Evolutionary conservation across 345 rosid species (phyloP).

Genomic region (Arabidopsis suecica): DNA sequence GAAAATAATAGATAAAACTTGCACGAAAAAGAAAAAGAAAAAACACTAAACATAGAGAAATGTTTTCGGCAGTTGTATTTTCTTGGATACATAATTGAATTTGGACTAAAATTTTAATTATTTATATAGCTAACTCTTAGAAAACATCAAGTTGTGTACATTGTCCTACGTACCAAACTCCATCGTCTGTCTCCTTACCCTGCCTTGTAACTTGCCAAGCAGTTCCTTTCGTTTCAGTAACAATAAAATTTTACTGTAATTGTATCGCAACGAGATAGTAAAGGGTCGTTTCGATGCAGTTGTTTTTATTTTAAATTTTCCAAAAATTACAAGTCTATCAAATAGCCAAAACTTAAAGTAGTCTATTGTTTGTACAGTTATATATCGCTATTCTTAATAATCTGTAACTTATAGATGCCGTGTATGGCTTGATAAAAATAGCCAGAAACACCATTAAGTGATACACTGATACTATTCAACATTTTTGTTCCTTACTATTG

Average conservation of each 20-base stretch:
- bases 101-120: not conserved
- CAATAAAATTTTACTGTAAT: not conserved
- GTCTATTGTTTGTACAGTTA: not conserved
- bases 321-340: not conserved
- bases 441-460: not conserved
- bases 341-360: not conserved
- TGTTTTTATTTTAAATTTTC: not conserved
- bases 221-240: not conserved
- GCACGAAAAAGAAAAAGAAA: not conserved
- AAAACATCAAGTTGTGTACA: conserved; percentile 7
- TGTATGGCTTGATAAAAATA: not conserved
- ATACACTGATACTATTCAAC: not conserved
- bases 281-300: not conserved
- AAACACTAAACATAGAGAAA: not conserved
- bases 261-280: not conserved
- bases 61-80: not conserved
- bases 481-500: not conserved
- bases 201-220: not conserved
- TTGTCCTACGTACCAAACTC: conserved; percentile 15
- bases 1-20: not conserved
- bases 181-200: not conserved
- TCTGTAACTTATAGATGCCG: not conserved
- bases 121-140: not conserved
- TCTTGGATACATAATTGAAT: not conserved
- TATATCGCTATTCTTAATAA: not conserved